Conservation (phyloP, 2,329 filamentous ascomycete species). For the Aspergillus floridensis region DNA sequence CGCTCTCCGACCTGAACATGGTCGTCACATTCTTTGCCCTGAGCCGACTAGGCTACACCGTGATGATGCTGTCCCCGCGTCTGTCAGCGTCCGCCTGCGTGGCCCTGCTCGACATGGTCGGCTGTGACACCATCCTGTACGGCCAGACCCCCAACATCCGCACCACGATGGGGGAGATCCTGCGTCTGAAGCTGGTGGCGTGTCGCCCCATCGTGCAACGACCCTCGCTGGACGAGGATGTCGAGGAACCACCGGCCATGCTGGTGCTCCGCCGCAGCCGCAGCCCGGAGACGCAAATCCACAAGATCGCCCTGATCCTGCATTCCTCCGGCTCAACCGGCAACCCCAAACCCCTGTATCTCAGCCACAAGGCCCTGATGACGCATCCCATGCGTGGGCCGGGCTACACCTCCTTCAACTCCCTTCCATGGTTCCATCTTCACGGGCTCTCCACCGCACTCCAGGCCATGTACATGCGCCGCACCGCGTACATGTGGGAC, state of each 20-base stretch:
- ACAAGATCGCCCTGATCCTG: constrained; percentile 40
- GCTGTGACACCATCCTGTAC: constrained; percentile 37
- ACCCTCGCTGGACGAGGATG: constrained; percentile 1
- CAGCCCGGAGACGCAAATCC: constrained; percentile 28
- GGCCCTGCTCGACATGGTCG: constrained; percentile 38
- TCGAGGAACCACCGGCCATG: constrained; percentile 16
- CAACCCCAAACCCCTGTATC: constrained; percentile 46
- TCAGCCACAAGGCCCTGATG: constrained; percentile 43
- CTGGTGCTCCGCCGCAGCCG: constrained; percentile 19
- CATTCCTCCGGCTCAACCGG: constrained; percentile 53
- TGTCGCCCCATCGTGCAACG: constrained; percentile 26
- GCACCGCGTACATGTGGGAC: constrained; percentile 44
- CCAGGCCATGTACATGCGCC: constrained; percentile 46
- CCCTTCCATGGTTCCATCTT: constrained; percentile 47
- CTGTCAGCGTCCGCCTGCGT: constrained; percentile 42
- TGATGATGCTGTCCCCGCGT: constrained; percentile 46
- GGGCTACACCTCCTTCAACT: constrained; percentile 43
- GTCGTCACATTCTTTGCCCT: constrained; percentile 46
- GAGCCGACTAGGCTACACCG: constrained; percentile 45
- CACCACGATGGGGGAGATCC: constrained; percentile 30
- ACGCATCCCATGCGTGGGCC: constrained; percentile 36
- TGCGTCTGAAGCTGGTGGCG: constrained; percentile 23
- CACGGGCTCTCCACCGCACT: constrained; percentile 44
- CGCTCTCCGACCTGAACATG: constrained; percentile 43
- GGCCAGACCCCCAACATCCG: constrained; percentile 36